Evolutionary conservation across 1,284 basidiomycete species (phyloP).

Genomic region (Cryptococcus jaspeensis): DNA sequence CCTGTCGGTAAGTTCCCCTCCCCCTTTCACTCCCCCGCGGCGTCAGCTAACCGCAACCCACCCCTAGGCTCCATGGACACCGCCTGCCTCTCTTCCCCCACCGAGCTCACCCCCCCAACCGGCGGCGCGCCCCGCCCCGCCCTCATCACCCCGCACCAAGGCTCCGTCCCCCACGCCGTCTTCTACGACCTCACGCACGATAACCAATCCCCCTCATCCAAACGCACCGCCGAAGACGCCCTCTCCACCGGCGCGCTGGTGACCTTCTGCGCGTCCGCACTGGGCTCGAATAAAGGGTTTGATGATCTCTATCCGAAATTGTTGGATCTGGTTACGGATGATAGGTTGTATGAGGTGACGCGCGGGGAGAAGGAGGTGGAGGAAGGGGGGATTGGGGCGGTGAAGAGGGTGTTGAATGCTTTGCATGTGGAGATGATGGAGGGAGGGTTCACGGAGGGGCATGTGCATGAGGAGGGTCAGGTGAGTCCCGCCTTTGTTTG

Average conservation of each 20-base stretch:
- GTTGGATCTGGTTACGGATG: constrained; percentile 80
- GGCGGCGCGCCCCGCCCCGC: constrained; percentile 72
- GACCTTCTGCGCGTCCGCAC: constrained; percentile 78
- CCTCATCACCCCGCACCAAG: constrained; percentile 72
- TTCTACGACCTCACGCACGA: constrained; percentile 95
- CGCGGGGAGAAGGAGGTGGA: constrained; percentile 53
- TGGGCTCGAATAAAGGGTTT: constrained; percentile 91
- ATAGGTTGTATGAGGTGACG: constrained; percentile 69
- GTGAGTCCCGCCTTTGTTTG: too few relatives aligned
- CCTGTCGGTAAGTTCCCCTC: constrained; percentile 66
- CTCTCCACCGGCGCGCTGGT: constrained; percentile 86
- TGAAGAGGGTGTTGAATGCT: constrained; percentile 80
- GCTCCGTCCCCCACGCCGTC: constrained; percentile 83
- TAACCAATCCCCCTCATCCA: constrained; percentile 84
- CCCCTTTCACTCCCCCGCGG: too few relatives aligned
- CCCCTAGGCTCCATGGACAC: constrained; percentile 79
- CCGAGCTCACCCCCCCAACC: constrained; percentile 68
- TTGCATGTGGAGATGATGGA: constrained; percentile 86
- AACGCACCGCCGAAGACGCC: constrained; percentile 87
- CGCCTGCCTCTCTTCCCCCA: constrained; percentile 71
- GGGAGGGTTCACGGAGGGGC: constrained; percentile 77
- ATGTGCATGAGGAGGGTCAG: constrained; percentile 92
- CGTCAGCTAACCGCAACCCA: constrained; percentile 5
- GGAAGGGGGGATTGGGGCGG: constrained; percentile 61
- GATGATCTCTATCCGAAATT: constrained; percentile 94